Evolutionary conservation across 495 filamentous ascomycete genomes (phyloP), one percentile per base, ranked within the genome.

Genomic region (Penicillium psychrofluorescens): DNA sequence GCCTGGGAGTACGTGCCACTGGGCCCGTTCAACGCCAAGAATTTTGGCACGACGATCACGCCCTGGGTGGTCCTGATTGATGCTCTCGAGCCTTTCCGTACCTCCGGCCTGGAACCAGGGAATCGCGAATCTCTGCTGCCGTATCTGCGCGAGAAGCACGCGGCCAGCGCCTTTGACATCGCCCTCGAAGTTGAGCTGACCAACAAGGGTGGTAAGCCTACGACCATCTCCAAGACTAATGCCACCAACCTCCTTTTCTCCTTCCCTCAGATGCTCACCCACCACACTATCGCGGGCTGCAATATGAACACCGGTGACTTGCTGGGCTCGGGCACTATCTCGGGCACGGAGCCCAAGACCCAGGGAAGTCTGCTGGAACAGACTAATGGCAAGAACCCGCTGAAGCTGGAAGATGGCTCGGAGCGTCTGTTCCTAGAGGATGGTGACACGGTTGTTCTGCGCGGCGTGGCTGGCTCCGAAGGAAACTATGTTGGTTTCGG

Each of bases 211-310:
- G 83, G 85, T 2, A 70, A 72, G 34, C 76, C 79, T 0, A 84
- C 82, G 2, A 79, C 78, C 1, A 79, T 95, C 41, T 69, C 74
- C 2, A 68, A 64, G 22, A 86, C 81, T 35, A 86, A 74, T 44
- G 76, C 80, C 8, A 74, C 67, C 45, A 79, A 95, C 60, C 77
- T 96, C 27, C 76, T 97, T 14, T 97, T 80, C 74, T 95, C 88
- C 0, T 97, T 95, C 67, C 78, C 86, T 11, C 91, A 97, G 66
- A 95, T 97, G 88, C 71, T 97, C 32, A 83, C 91, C 0, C 91
- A 97, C 58, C 91, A 97, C 59, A 83, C 86, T 6, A 74, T 91
- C 36, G 86, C 83, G 1, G 91, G 91, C 15, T 97, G 91, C 61
- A 81, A 84, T 11, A 60, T 97, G 70, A 77, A 79, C 34, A 72